Evolutionary conservation across 2,329 filamentous ascomycete genomes (phyloP).

Genomic region (Colletotrichum noveboracense): DNA sequence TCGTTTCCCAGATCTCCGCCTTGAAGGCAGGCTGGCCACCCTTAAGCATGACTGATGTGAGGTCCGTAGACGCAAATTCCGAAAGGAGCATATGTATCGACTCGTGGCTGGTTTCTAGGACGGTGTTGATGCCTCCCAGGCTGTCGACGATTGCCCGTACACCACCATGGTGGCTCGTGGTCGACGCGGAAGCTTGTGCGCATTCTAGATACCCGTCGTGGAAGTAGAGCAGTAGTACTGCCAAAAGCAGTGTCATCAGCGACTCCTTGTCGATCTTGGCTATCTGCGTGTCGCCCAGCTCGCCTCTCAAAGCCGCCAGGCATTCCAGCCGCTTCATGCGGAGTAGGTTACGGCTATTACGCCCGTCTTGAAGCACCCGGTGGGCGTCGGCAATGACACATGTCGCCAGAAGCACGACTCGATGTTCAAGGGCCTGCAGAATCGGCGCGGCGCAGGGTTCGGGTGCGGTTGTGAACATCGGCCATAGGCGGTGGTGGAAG

Average conservation of each 20-base stretch:
- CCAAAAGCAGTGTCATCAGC: constrained; percentile 38
- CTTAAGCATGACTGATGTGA: constrained; percentile 45
- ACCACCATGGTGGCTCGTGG: constrained; percentile 36
- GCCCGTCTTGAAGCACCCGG: constrained; percentile 34
- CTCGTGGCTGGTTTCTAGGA: constrained; percentile 30
- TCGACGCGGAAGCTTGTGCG: constrained; percentile 28
- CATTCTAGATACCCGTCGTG: constrained; percentile 42
- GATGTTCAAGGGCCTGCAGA: constrained; percentile 33
- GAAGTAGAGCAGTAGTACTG: constrained; percentile 48
- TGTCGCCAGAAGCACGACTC: constrained; percentile 35
- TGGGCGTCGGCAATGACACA: constrained; percentile 37
- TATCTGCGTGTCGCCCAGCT: constrained; percentile 28
- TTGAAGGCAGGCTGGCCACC: constrained; percentile 43
- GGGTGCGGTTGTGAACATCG: constrained; percentile 30
- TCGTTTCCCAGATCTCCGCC: constrained; percentile 39
- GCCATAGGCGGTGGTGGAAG: constrained; percentile 37
- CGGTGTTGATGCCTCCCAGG: constrained; percentile 31
- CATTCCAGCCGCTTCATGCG: constrained; percentile 33
- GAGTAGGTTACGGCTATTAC: constrained; percentile 27
- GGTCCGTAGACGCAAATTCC: constrained; percentile 47
- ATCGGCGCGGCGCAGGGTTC: constrained; percentile 35
- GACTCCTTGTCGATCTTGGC: constrained; percentile 32
- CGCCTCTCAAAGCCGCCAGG: constrained; percentile 34
- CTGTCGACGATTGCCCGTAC: constrained; percentile 39
- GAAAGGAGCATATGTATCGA: constrained; percentile 44